These are phyloP conservation scores for Komagataella pastoris DNA, from an alignment of 805 yeast genomes.

Conservation along the genomic window DNA sequence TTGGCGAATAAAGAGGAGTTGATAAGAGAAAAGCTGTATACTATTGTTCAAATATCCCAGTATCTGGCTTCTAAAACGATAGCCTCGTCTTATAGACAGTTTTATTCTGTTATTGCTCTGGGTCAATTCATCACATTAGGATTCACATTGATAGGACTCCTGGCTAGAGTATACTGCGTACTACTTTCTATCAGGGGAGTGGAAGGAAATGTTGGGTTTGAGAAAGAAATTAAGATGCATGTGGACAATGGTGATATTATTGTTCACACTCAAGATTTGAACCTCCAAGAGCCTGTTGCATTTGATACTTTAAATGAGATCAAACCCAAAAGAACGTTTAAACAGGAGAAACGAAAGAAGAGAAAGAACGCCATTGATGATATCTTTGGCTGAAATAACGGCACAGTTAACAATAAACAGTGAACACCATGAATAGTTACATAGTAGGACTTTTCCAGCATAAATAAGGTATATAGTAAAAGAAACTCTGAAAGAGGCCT, in stretches of 20 bases:
- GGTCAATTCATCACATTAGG: constrained; percentile 75
- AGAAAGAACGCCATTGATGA: constrained; percentile 53
- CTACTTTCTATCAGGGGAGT: constrained; percentile 10
- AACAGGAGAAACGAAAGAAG: constrained; percentile 30
- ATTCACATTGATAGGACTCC: constrained; percentile 45
- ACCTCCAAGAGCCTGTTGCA: constrained; percentile 5
- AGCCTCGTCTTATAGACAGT: constrained; percentile 40
- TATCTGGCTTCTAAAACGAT: constrained; percentile 23
- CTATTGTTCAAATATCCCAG: constrained; percentile 2
- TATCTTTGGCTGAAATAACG: constrained; percentile 40
- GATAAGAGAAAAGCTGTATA: not conserved
- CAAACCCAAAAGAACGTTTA: constrained; percentile 7
- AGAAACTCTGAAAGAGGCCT: not conserved
- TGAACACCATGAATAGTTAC: not conserved
- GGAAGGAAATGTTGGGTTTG: constrained; percentile 3
- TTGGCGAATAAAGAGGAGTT: constrained; percentile 5
- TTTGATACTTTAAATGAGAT: not conserved
- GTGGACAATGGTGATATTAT: constrained; percentile 4
- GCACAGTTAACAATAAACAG: not conserved
- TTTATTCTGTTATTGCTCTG: constrained; percentile 53
- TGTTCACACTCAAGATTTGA: constrained; percentile 3
- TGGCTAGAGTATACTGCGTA: constrained; percentile 28
- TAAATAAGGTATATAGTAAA: not conserved
- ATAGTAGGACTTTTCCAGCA: not conserved
- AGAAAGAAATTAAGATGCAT: constrained; percentile 7